Base-by-base conservation (phyloP, 176 grass and related monocot genomes). In the Tillandsia fasciculata region DNA sequence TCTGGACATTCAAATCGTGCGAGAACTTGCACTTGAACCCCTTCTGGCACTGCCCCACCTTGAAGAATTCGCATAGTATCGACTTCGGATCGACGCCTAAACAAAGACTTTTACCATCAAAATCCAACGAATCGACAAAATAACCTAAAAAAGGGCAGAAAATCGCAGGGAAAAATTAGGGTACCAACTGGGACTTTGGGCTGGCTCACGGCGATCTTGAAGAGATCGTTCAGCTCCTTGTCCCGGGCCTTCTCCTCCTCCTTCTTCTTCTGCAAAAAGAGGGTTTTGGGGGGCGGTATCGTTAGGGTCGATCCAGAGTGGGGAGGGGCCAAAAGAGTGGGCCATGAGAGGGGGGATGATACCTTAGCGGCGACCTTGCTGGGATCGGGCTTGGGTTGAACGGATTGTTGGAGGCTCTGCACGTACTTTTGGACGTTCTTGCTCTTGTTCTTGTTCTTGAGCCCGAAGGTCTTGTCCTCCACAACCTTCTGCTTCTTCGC, bases 371-470 rank as follows among this genome's bases (percentile, higher is more conserved):
- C 87, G 77, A 72, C 50, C 84, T 93, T 99, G 65, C 82, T 58
- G 13, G 87, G 0, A 51, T 99, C 94, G 8, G 74, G 79, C 81
- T 99, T 99, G 69, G 84, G 80, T 77, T 99, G 94, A 11, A 79
- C 94, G 53, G 74, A 10, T 78, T 93, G 94, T 49, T 89, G 79
- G 5, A 99, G 66, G 52, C 73, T 75, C 76, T 99, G 94, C 51
- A 99, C 94, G 59, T 99, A 99, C 77, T 88, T 99, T 84, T 99
- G 94, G n/a, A 99, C 94, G 82, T 92, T 92, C 84, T 99, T 99
- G 59, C 89, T 92, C 87, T 99, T 99, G 75, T 93, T 99, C 87
- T 99, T 99, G 70, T 99, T 99, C 87, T 99, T 99, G 61, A 99
- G 85, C 24, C 94, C 94, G 82, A 99, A 99, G 52, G 94, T 99